Percentiles rank a stretch among this genome's conserved stretches.
Evolutionary conservation across 306 rosid species (phyloP).

Genomic region (Lathyrus tuberosus): DNA sequence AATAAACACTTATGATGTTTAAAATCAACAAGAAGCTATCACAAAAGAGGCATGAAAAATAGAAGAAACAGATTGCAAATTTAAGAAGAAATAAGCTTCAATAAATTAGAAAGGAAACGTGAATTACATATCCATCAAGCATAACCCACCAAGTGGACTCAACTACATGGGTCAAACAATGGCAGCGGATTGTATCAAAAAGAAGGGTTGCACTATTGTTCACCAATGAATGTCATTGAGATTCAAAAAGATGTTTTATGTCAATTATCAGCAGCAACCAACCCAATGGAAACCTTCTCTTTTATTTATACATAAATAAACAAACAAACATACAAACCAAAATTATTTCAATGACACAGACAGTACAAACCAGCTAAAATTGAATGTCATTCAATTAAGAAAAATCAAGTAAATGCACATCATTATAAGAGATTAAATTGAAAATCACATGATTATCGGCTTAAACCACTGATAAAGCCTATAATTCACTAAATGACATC

Average conservation of each 20-base stretch:
- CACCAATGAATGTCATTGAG: neutral
- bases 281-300: neutral
- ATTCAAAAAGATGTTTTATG: neutral
- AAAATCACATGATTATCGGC: constrained; percentile 20
- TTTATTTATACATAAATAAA: neutral
- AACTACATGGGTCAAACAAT: neutral
- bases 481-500: constrained; percentile 4
- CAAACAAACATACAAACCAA: neutral
- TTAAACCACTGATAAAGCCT: constrained; percentile 6
- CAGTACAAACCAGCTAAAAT: neutral
- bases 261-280: neutral
- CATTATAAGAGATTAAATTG: neutral
- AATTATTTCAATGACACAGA: too few relatives aligned
- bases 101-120: neutral
- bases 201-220: neutral
- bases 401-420: constrained; percentile 5
- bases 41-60: constrained; percentile 1
- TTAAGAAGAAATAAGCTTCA: constrained; percentile 27
- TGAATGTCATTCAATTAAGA: neutral
- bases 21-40: constrained; percentile 19
- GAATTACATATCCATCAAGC: constrained; percentile 24
- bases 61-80: constrained; percentile 19
- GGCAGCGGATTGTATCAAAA: neutral
- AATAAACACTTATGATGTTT: constrained; percentile 24
- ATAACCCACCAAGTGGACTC: constrained; percentile 6